Conservation (phyloP, 352 stramenopile species). For the Pseudoperonospora humuli region DNA sequence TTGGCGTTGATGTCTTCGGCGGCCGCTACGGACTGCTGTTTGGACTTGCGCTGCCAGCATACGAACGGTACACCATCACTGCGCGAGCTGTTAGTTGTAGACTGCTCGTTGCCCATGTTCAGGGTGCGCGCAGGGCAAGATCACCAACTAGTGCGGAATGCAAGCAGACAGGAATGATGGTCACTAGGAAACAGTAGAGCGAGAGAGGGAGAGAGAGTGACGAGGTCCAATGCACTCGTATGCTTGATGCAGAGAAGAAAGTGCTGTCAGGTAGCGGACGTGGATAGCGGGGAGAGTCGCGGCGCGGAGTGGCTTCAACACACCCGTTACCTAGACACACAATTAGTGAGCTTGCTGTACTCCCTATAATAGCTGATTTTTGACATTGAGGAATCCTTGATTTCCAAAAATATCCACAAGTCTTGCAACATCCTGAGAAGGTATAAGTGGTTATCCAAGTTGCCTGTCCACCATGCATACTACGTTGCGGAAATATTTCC, state of each 20-base stretch:
- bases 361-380: too few relatives aligned
- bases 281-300: background rate
- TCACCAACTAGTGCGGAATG: constrained; percentile 1
- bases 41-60: constrained; percentile 35
- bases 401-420: too few relatives aligned
- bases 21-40: constrained; percentile 4
- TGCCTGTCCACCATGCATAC: too few relatives aligned
- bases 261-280: background rate
- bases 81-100: constrained; percentile 21
- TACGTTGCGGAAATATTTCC: too few relatives aligned
- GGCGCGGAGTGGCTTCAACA: too few relatives aligned
- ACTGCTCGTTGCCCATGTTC: constrained; percentile 54
- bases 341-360: too few relatives aligned
- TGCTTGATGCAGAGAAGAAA: background rate
- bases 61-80: constrained; percentile 68
- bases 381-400: too few relatives aligned
- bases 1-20: constrained; percentile 18
- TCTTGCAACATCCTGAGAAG: too few relatives aligned
- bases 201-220: background rate
- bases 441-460: too few relatives aligned
- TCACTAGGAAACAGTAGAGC: constrained; percentile 3
- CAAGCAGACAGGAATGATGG: constrained; percentile 20
- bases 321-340: constrained; percentile 1
- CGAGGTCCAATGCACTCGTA: background rate
- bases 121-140: too few relatives aligned